These are phyloP conservation scores for Flaveria bidentis DNA, from an alignment of 129 eudicot species.

Conservation along the genomic window DNA sequence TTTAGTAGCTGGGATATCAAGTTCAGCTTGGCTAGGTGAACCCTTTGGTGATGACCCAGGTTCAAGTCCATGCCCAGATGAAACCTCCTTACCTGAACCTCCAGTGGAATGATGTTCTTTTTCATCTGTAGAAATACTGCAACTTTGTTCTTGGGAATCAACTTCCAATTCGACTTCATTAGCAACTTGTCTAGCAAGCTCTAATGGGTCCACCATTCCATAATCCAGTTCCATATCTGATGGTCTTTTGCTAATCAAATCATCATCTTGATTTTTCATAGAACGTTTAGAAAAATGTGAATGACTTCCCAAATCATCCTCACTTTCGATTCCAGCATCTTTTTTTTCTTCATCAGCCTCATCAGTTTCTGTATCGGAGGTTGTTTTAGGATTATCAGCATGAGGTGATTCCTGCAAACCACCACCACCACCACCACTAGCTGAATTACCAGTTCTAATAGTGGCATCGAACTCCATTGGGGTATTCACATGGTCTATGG, in stretches of 20 bases:
- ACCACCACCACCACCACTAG: conserved; percentile 20
- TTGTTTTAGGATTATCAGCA: conserved; percentile 34
- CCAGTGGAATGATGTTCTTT: conserved; percentile 26
- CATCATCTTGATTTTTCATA: conserved; percentile 25
- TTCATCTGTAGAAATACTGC: conserved; percentile 55
- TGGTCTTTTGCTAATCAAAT: conserved; percentile 43
- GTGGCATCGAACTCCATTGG: not conserved
- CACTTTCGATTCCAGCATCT: conserved; percentile 33
- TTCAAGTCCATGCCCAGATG: conserved; percentile 22
- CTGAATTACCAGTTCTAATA: conserved; percentile 15
- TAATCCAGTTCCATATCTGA: conserved; percentile 61
- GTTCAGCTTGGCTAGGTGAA: conserved; percentile 39
- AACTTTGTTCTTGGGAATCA: conserved; percentile 60
- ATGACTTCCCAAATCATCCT: conserved; percentile 38
- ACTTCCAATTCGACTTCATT: conserved; percentile 79
- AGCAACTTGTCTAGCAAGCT: conserved; percentile 82
- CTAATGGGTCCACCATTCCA: conserved; percentile 76
- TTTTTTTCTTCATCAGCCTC: conserved; percentile 31
- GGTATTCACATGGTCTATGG: conserved; percentile 27
- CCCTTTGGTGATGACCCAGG: conserved; percentile 27
- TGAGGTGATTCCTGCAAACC: conserved; percentile 27
- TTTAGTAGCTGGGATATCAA: conserved; percentile 44
- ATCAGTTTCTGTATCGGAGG: conserved; percentile 37
- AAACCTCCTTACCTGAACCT: conserved; percentile 37
- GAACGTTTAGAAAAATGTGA: conserved; percentile 32